Conservation (phyloP, 129 eudicot genomes). For the Helianthus annuus region HanXRQr2.0-SUNRISE NC_035439.2:146024661-146025160, state of each 20-base stretch:
- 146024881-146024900: not conserved
- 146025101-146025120: no score
- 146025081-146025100: no score
- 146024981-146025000: not conserved
- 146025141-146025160: no score
- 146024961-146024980: not conserved
- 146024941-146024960: no score
- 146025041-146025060: no score
- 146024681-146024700: constrained; percentile 14
- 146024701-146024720: constrained; percentile 6
- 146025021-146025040: no score
- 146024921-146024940: not conserved
- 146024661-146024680: not conserved
- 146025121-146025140: no score
- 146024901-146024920: not conserved
- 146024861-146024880: not conserved
- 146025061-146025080: no score
- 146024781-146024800: not conserved
- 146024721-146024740: constrained; percentile 28
- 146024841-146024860: not conserved
- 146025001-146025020: no score
- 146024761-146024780: not conserved
- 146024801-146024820: not conserved
- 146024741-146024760: constrained; percentile 11
- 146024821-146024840: not conserved